phyloP scores from a whole-genome alignment of 208 protist genomes.

The Leishmania tarentolae region DNA sequence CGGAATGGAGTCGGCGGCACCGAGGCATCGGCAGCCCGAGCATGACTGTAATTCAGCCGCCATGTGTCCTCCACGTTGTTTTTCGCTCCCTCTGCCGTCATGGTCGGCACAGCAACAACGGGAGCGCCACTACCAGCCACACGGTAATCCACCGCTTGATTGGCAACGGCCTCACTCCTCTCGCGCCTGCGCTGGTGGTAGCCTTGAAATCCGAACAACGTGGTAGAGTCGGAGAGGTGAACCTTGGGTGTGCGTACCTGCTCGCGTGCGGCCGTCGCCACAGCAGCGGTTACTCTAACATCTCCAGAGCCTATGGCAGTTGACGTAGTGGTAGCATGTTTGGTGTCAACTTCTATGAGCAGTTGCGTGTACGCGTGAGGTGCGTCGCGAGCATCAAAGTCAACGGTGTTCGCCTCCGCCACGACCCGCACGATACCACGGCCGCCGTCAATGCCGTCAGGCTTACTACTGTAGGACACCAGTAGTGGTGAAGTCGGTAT shows the following conservation, averaged over 20 bases:
- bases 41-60: neutral
- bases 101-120: neutral
- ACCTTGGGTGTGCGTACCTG: neutral
- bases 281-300: neutral
- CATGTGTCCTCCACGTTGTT: neutral
- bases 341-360: neutral
- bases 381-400: neutral
- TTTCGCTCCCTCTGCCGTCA: neutral
- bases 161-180: neutral
- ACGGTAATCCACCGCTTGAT: neutral
- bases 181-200: slow-evolving; percentile 8
- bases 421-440: neutral
- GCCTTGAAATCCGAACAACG: slow-evolving; percentile 4
- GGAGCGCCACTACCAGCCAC: neutral
- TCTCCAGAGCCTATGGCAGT: neutral
- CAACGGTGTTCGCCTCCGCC: neutral
- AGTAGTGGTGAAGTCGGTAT: neutral
- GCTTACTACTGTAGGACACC: neutral
- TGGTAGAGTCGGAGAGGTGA: slow-evolving; percentile 1
- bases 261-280: neutral
- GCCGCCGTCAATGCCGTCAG: neutral
- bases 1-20: neutral
- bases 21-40: neutral
- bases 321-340: neutral
- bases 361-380: neutral